Evolutionary conservation across 1,284 basidiomycete genomes (phyloP).

Genomic region (Veloboletus limbatus): DNA sequence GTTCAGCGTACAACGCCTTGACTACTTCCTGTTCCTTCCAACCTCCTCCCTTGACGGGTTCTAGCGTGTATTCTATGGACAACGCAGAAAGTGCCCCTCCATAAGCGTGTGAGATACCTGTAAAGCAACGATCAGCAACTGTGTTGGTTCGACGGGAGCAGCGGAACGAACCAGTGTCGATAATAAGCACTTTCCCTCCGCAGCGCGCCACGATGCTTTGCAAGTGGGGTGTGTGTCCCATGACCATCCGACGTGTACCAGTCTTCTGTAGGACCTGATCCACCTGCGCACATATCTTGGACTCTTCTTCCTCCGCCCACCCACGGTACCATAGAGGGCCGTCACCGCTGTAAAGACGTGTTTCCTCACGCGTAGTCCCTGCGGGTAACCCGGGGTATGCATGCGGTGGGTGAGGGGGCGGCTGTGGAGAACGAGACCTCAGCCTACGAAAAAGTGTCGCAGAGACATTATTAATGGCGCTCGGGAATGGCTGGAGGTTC

Average conservation of each 20-base stretch:
- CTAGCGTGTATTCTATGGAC: constrained; percentile 78
- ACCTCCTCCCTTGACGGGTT: constrained; percentile 43
- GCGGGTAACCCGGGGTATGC: constrained; percentile 75
- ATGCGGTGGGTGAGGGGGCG: constrained; percentile 77
- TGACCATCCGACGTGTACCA: constrained; percentile 82
- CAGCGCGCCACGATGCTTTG: constrained; percentile 80
- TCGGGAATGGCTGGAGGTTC: constrained; percentile 75
- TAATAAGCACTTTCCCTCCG: constrained; percentile 84
- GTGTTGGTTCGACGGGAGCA: background rate
- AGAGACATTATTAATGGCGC: constrained; percentile 74
- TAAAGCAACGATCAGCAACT: constrained; percentile 2
- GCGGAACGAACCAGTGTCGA: constrained; percentile 66
- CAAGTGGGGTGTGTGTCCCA: constrained; percentile 94
- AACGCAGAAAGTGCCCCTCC: constrained; percentile 88
- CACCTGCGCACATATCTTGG: constrained; percentile 67
- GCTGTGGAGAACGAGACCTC: constrained; percentile 54
- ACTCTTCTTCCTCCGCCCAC: constrained; percentile 75
- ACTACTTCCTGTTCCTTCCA: constrained; percentile 81
- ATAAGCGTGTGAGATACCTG: constrained; percentile 90
- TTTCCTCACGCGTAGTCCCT: constrained; percentile 64
- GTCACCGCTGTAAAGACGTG: constrained; percentile 66
- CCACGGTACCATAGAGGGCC: constrained; percentile 92
- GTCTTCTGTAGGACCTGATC: constrained; percentile 67
- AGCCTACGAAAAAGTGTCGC: constrained; percentile 63
- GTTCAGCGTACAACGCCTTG: constrained; percentile 69